These are phyloP conservation scores for Deuterostichococcus epilithicus DNA, from an alignment of 139 green algal species.

Conservation along the genomic window DNA sequence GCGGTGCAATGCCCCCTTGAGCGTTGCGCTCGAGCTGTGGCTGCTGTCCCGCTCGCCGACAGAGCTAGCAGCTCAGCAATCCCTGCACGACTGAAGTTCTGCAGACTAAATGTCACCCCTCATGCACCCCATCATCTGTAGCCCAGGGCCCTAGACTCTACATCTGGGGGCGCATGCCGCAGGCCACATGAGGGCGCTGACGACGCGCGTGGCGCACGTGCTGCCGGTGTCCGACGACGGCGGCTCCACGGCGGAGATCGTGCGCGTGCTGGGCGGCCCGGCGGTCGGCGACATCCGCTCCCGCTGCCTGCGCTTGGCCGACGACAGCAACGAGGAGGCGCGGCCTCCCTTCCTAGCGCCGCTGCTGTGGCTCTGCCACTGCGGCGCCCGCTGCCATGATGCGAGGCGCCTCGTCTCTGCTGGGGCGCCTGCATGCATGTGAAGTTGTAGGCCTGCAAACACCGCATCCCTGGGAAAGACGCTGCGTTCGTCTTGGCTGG, in stretches of 20 bases:
- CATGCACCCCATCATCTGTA: background rate
- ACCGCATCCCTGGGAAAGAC: too few relatives aligned
- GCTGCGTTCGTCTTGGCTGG: too few relatives aligned
- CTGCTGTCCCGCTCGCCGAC: too few relatives aligned
- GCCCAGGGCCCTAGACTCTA: too few relatives aligned
- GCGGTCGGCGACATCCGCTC: constrained; percentile 96
- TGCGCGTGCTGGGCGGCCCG: constrained; percentile 93
- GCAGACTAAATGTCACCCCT: background rate
- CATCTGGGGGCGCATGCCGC: background rate
- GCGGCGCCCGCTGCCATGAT: too few relatives aligned
- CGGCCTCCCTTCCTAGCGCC: background rate
- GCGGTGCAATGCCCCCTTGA: too few relatives aligned
- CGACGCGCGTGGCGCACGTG: constrained; percentile 85
- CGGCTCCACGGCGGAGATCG: constrained; percentile 95
- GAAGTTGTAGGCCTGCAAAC: too few relatives aligned
- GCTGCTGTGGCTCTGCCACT: too few relatives aligned
- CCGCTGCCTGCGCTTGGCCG: constrained; percentile 90
- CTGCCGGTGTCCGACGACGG: constrained; percentile 97
- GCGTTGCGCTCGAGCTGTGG: too few relatives aligned
- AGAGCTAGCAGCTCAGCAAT: background rate
- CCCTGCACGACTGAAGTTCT: too few relatives aligned
- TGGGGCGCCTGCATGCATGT: too few relatives aligned
- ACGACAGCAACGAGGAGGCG: constrained; percentile 81
- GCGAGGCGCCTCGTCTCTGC: too few relatives aligned
- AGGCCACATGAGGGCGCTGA: constrained; percentile 68